Evolutionary conservation across 768 basidiomycete species (phyloP), one percentile per base, ranked within the genome.

Genomic region (Phaeotremella skinneri): DNA sequence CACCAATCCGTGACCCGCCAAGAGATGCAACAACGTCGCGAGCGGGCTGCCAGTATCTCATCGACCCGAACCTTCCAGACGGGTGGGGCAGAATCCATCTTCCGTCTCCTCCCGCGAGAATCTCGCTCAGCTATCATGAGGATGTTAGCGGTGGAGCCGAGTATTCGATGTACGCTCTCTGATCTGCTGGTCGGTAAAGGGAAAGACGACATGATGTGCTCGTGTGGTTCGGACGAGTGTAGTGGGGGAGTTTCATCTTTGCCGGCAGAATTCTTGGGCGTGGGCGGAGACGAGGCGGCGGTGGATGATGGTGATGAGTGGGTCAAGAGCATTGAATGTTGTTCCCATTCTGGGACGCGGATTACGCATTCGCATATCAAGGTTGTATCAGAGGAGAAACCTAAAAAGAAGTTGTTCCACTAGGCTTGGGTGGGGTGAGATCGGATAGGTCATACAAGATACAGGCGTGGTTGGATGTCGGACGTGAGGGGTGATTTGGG

Each of bases 51-150:
- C 9, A 73, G 70, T 23, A 76, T 78, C 57, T 78, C 78, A 5
- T 78, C 76, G 6, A 73, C 76, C 47, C 63, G 83, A 42, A 90
- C 90, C 0, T 88, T 84, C 81, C 83, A 84, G 66, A 73, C 79
- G 52, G 84, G 83, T 55, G 87, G 89, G 20, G 86, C 90, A 26
- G 94, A 98, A 75, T 92, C 91, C 6, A 96, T 99, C 71, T 98
- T 99, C 82, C 85, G 94, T 20, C 82, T 98, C 9, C 82, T 99
- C 23, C 96, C 96, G 1, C 87, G 96, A 54, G 94, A 99, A 79
- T 85, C 91, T 14, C 84, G 96, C 39, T 83, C 87, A 5, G 90
- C 89, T 14, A 82, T 99, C 59, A 88, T 91, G 58, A 84, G 92
- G 54, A 99, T 99, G 96, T 81, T 99, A 67, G 87, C 85, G 67